Evolutionary conservation across 352 stramenopile species (phyloP).

Genomic region (Globisporangium nodosum): DNA sequence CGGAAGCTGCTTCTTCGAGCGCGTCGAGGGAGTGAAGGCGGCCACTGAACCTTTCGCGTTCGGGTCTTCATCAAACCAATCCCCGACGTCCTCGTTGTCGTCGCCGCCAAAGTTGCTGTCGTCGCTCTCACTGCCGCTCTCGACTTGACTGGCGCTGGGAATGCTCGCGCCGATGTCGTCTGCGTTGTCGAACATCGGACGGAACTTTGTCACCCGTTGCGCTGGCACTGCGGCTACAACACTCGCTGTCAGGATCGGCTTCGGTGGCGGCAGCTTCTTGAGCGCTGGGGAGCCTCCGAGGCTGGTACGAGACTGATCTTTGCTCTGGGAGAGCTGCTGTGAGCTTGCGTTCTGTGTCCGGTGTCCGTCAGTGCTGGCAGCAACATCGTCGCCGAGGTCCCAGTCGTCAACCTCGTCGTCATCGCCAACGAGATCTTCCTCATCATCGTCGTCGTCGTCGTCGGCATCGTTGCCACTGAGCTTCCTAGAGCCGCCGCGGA

Average conservation of each 20-base stretch:
- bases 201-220: conserved; percentile 21
- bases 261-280: conserved; percentile 3
- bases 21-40: not conserved
- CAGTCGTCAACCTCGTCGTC: conserved; percentile 41
- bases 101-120: conserved; percentile 23
- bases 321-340: not conserved
- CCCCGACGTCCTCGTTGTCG: conserved; percentile 35
- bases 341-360: not conserved
- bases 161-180: conserved; percentile 29
- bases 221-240: not conserved
- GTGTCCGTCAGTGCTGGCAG: not conserved
- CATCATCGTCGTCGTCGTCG: conserved; percentile 18
- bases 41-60: not conserved
- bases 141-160: conserved; percentile 12
- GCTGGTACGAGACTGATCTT: not conserved
- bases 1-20: conserved; percentile 7
- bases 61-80: conserved; percentile 40
- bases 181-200: conserved; percentile 21
- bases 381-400: conserved; percentile 20
- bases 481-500: not conserved
- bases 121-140: conserved; percentile 15
- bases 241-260: conserved; percentile 2
- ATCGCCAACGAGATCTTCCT: conserved; percentile 29
- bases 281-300: not conserved
- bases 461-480: conserved; percentile 5